Base-by-base conservation (phyloP, 2,329 filamentous ascomycete genomes). In the Mycosphaerelloides madeirae region DNA sequence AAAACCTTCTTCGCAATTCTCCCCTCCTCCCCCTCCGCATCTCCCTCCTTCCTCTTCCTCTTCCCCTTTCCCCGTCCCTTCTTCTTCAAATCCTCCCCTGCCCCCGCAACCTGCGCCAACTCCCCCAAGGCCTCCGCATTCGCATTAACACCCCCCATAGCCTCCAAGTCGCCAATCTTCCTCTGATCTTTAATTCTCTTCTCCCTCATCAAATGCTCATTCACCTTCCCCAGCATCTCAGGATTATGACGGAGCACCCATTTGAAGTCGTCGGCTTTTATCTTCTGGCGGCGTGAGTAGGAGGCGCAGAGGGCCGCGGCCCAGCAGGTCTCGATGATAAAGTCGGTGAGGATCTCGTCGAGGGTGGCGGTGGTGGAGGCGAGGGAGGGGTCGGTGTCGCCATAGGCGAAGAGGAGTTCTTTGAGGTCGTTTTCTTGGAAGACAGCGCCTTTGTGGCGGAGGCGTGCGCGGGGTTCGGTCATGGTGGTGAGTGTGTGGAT, bases 261-360 rank as follows among this genome's bases (percentile, higher is more conserved):
- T 62, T 94, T 89, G 71, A 98, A 95, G 68, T 98, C 93, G 61
- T 96, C 91, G 60, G 95, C 87, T 67, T 98, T 98, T 70, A 98
- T 89, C 71, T 98, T 98, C 60, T 95, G 87, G 2, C 93, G 85
- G 0, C 89, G 85, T 2, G 86, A 83, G 67, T 95, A 87, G 65
- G 87, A 83, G 1, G 93, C 93, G 41, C 84, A 83, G 34, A 87
- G 81, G 3, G 89, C 87, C 3, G 93, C 91, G 63, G 88, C 84
- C 71, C 95, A 93, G 68, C 87, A 91, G 43, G 93, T 83, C 65
- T 93, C 88, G 64, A 95, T 88, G 65, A 97, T 87, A 74, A 95
- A 96, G 72, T 97, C 93, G 51, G 90, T 95, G 49, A 95, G 81
- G 57, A 97, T 91, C 70, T 96, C 90, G 73, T 97, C 93, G 39